Percentiles rank a stretch among this genome's conserved stretches.
Evolutionary conservation across 495 filamentous ascomycete genomes (phyloP).

Genomic region (Daldinia concentrica): DNA sequence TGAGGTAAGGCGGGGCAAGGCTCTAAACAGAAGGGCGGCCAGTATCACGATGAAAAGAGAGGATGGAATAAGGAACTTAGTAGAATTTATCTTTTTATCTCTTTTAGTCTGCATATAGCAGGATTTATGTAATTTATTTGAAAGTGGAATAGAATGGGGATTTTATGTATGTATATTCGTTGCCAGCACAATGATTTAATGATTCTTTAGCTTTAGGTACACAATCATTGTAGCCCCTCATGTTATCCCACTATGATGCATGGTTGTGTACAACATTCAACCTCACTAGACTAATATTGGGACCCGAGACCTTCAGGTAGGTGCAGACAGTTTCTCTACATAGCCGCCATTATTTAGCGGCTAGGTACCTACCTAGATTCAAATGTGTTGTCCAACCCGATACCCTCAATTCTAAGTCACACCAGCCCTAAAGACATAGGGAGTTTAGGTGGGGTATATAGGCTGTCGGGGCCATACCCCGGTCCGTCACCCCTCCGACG

Average conservation of each 20-base stretch:
- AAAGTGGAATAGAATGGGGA: background rate
- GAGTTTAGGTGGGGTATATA: background rate
- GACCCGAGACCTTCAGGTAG: background rate
- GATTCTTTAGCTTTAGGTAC: background rate
- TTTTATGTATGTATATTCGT: background rate
- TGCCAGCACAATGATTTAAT: background rate
- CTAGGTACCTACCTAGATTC: no score
- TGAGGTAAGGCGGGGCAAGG: constrained; percentile 45
- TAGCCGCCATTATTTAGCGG: background rate
- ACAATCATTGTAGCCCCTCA: background rate
- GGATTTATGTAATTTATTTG: constrained; percentile 2
- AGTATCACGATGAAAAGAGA: constrained; percentile 44
- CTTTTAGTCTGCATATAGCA: constrained; percentile 31
- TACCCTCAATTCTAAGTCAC: constrained; percentile 4
- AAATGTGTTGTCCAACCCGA: background rate
- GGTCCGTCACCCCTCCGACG: constrained; percentile 35
- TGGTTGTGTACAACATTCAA: background rate
- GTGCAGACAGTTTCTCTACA: background rate
- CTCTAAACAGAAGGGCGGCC: constrained; percentile 44
- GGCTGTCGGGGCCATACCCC: constrained; percentile 4
- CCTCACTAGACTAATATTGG: background rate
- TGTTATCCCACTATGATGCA: background rate
- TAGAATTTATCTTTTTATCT: constrained; percentile 23
- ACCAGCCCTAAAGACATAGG: background rate
- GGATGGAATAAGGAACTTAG: constrained; percentile 27